Evolutionary conservation across 202 grass and related monocot genomes (phyloP), one percentile per base, ranked within the genome.

Genomic region (Panicum virgatum): DNA sequence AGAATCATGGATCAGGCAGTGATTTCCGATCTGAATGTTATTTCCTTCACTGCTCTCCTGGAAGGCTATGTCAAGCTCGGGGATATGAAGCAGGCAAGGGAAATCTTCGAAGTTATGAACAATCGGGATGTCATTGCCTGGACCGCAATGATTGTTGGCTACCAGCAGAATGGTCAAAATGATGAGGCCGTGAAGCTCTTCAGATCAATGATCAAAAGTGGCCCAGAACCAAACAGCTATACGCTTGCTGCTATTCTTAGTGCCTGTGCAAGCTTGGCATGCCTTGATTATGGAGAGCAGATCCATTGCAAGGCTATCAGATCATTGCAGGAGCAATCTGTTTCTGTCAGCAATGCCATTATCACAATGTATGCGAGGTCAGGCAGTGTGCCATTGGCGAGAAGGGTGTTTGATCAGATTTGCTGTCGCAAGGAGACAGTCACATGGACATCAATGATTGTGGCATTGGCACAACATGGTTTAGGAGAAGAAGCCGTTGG

Each of bases 61-160:
- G 94, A 97, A 79, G 94, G 94, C 38, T 94, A 87, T 87, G 77
- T 86, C 43, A 97, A 97, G 79, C 70, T 94, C 7, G 89, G 94
- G 52, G 74, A 94, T 16, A 78, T 90, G 75, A 65, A 86, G 64
- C 59, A 43, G 29, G 94, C 92, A 71, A 89, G 88, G 71, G 64
- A 94, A 89, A 92, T 89, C 51, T 94, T 97, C 9, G n/a, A 87
- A 56, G 59, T 86, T 69, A 97, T 91, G 92, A 91, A 85, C 16
- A 74, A 91, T 47, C 69, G 74, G 72, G 94, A 97, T 89, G 91
- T 94, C 32, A 67, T 97, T 56, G 88, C 94, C 62, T 97, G 94
- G 94, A 97, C 88, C 36, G 90, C 94, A 39, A 94, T 92, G 92
- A 94, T 97, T n/a, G 94, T 97, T 0, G 89, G 94, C 11, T 94